A percentile compares a stretch with the other conserved stretches of the same genome.
Conservation (phyloP, 192 early-diverging fungal genomes). For the Entomortierella parvispora region DNA sequence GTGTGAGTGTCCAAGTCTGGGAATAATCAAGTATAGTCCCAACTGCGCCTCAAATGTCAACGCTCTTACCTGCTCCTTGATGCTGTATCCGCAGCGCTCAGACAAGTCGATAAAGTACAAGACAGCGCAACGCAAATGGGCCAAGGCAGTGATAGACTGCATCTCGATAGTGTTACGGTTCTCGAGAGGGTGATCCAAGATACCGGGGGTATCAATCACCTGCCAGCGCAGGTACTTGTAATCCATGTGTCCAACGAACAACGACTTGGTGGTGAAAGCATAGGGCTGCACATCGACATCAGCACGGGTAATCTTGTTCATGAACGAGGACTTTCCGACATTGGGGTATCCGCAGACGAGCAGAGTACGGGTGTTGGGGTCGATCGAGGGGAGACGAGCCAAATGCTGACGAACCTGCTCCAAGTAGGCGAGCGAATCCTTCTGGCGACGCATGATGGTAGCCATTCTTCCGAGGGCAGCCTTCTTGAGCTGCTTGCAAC, state of each 20-base stretch:
- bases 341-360: constrained; percentile 99
- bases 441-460: constrained; percentile 99
- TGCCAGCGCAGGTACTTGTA: constrained; percentile 99
- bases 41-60: background rate
- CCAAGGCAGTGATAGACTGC: constrained; percentile 99
- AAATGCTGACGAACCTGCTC: constrained; percentile 99
- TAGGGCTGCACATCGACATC: constrained; percentile 99
- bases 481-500: constrained; percentile 99
- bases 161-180: constrained; percentile 99
- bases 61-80: constrained; percentile 80
- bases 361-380: constrained; percentile 99
- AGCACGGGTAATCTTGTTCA: constrained; percentile 98
- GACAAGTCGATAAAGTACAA: constrained; percentile 99
- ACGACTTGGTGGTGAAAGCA: constrained; percentile 99
- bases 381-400: constrained; percentile 97
- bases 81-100: constrained; percentile 98
- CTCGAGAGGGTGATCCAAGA: constrained; percentile 99
- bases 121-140: constrained; percentile 95
- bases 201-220: constrained; percentile 99
- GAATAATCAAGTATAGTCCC: constrained; percentile 7
- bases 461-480: constrained; percentile 99
- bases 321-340: constrained; percentile 98
- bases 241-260: constrained; percentile 99
- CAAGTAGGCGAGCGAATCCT: constrained; percentile 95
- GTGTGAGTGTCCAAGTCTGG: background rate